These are phyloP conservation scores for Phytomonas sp. DNA, from an alignment of 208 protist genomes.

Conservation along the genomic window DNA sequence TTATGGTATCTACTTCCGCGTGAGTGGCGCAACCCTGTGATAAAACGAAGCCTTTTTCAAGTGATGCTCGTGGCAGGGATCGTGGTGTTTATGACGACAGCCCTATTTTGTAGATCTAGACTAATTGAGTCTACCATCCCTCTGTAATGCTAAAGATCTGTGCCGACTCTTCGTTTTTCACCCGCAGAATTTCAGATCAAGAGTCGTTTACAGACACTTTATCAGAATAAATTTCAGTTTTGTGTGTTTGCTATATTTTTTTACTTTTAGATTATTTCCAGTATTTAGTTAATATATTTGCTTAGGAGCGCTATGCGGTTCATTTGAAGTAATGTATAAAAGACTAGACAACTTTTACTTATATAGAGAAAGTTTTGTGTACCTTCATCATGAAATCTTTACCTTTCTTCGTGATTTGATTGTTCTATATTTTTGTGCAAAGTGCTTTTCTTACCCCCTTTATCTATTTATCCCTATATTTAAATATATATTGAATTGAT, in stretches of 20 bases:
- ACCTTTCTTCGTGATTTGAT: not conserved
- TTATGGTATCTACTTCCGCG: constrained; percentile 56
- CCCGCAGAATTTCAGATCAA: not conserved
- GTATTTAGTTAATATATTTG: not conserved
- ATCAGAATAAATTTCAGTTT: not conserved
- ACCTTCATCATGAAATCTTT: too few species aligned
- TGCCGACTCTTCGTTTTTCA: not conserved
- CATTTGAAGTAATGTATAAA: not conserved
- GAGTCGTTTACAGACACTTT: not conserved
- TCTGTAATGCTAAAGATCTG: not conserved
- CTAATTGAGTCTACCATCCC: not conserved
- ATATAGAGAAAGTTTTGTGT: not conserved
- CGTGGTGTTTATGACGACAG: not conserved
- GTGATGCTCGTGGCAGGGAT: not conserved
- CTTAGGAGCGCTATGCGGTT: not conserved
- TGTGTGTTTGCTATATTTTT: not conserved
- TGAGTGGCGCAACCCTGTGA: constrained; percentile 63
- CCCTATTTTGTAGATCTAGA: not conserved
- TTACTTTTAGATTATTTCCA: not conserved
- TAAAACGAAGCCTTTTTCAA: not conserved
- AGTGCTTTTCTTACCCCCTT: not conserved
- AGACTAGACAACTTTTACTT: not conserved
- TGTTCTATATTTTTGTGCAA: not conserved
- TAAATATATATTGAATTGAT: not conserved
- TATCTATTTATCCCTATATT: not conserved